Evolutionary conservation across 1,284 basidiomycete species (phyloP).

Genomic region (Cryptococcus depauperatus): DNA sequence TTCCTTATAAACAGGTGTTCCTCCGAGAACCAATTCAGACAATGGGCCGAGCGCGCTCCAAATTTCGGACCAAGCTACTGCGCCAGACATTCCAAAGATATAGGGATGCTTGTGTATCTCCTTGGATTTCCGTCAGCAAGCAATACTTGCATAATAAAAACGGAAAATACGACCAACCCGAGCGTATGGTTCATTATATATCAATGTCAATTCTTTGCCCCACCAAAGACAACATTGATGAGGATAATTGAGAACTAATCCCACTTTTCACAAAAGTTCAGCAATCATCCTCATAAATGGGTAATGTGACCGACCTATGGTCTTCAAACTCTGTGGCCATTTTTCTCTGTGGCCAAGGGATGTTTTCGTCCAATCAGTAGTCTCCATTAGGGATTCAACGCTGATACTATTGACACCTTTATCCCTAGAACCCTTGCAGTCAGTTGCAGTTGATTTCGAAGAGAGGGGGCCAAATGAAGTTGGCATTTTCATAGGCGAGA

Average conservation of each 20-base stretch:
- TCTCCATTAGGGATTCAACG: conserved; percentile 27
- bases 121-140: conserved; percentile 7
- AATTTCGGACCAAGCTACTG: conserved; percentile 36
- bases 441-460: too few relatives aligned
- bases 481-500: too few relatives aligned
- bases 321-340: conserved; percentile 36
- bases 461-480: too few relatives aligned
- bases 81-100: conserved; percentile 38
- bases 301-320: conserved; percentile 19
- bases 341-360: conserved; percentile 28
- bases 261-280: conserved; percentile 10
- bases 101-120: conserved; percentile 36
- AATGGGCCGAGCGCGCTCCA: conserved; percentile 38
- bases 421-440: too few relatives aligned
- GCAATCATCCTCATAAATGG: not conserved
- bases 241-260: conserved; percentile 33
- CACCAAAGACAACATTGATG: conserved; percentile 40
- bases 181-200: conserved; percentile 41
- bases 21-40: conserved; percentile 33
- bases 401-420: conserved; percentile 12
- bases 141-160: not conserved
- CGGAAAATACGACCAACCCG: conserved; percentile 10
- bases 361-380: conserved; percentile 39
- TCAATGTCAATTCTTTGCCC: conserved; percentile 37
- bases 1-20: conserved; percentile 35